These are phyloP conservation scores for Anisogramma anomala DNA, from an alignment of 2,329 filamentous ascomycete species.

Conservation along the genomic window DNA sequence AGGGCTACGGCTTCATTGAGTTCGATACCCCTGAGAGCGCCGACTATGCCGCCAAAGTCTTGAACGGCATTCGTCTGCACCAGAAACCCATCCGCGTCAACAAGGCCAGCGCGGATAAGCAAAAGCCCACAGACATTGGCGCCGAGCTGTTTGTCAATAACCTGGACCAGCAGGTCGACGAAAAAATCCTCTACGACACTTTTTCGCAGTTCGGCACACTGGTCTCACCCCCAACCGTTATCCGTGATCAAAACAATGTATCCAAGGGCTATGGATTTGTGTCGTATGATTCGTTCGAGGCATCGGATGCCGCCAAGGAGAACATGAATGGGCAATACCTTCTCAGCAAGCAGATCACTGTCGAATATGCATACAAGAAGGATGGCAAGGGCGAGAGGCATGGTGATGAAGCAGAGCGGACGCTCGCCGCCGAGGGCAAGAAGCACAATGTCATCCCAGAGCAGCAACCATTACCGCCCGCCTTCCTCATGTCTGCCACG, in stretches of 20 bases:
- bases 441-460: slow-evolving; percentile 86
- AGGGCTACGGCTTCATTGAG: slow-evolving; percentile 98
- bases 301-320: slow-evolving; percentile 78
- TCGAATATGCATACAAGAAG: slow-evolving; percentile 99
- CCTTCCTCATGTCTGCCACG: slow-evolving; percentile 44
- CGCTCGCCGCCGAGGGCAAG: slow-evolving; percentile 82
- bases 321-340: slow-evolving; percentile 96
- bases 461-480: slow-evolving; percentile 62
- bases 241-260: slow-evolving; percentile 75
- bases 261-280: slow-evolving; percentile 97
- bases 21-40: slow-evolving; percentile 92
- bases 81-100: slow-evolving; percentile 95
- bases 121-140: slow-evolving; percentile 84
- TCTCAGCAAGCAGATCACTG: slow-evolving; percentile 90
- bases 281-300: slow-evolving; percentile 85
- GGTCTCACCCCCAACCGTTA: slow-evolving; percentile 76
- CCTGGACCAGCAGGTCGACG: slow-evolving; percentile 85
- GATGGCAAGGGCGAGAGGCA: slow-evolving; percentile 95
- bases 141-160: slow-evolving; percentile 97
- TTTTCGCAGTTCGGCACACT: slow-evolving; percentile 87
- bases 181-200: slow-evolving; percentile 88
- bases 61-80: slow-evolving; percentile 89
- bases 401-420: slow-evolving; percentile 84
- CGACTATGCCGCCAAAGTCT: slow-evolving; percentile 90
- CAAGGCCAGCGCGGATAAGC: slow-evolving; percentile 84